Evolutionary conservation across 83 land plant species (phyloP).

Genomic region (Thuja plicata): DNA sequence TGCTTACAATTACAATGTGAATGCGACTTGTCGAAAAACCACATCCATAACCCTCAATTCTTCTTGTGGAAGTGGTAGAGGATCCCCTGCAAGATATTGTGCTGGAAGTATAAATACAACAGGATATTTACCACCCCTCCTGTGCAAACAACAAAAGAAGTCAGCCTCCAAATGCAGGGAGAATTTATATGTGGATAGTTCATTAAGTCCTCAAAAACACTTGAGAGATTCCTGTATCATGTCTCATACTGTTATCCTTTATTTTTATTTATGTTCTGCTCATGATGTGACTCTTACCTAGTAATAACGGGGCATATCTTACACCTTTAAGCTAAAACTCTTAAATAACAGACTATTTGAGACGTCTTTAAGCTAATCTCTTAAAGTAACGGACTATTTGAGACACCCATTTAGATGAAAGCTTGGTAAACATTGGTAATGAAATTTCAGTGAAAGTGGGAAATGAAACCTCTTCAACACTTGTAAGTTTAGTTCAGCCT

Average conservation of each 20-base stretch:
- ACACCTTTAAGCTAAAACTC: background rate
- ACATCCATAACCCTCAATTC: slow-evolving; percentile 21
- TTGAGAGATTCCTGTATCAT: background rate
- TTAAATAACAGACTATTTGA: background rate
- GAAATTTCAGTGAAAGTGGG: too few relatives aligned
- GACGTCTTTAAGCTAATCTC: too few relatives aligned
- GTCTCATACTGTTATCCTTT: background rate
- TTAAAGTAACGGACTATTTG: too few relatives aligned
- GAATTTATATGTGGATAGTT: background rate
- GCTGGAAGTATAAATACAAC: slow-evolving; percentile 13
- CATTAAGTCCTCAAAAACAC: background rate
- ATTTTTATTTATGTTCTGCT: background rate
- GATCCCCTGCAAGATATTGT: slow-evolving; percentile 18
- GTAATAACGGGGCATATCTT: background rate
- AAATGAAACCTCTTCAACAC: too few relatives aligned
- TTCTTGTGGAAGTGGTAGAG: slow-evolving; percentile 21
- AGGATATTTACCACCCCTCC: slow-evolving; percentile 15
- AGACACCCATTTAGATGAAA: too few relatives aligned
- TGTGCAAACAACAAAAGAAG: background rate
- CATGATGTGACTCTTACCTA: background rate
- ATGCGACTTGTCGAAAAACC: slow-evolving; percentile 27
- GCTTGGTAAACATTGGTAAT: too few relatives aligned
- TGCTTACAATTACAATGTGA: slow-evolving; percentile 10
- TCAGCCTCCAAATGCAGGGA: background rate
- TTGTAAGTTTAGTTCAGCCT: too few relatives aligned